Conservation (phyloP, 1,139 yeast species). For the Wickerhamomyces sp. region DNA sequence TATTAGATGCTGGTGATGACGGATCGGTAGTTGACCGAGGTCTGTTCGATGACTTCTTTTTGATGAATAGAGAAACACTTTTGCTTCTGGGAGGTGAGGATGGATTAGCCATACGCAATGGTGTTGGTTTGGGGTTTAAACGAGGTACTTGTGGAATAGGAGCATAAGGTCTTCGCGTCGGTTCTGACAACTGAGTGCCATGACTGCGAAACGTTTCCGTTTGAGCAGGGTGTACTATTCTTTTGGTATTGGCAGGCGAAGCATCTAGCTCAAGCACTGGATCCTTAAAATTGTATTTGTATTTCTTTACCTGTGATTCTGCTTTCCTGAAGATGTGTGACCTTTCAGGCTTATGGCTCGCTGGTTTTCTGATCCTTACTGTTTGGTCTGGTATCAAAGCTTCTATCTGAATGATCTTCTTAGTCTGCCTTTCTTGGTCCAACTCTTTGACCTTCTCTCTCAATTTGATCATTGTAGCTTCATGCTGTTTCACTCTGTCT, state of each 20-base stretch:
- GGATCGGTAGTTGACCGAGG: too few relatives aligned
- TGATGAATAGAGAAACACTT: background rate
- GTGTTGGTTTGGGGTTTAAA: background rate
- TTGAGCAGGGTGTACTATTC: background rate
- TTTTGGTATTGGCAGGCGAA: background rate
- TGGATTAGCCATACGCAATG: background rate
- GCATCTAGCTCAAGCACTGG: too few relatives aligned
- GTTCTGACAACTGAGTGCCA: background rate
- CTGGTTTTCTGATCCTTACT: background rate
- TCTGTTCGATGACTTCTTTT: background rate
- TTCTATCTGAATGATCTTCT: conserved; percentile 35
- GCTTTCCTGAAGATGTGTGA: conserved; percentile 22
- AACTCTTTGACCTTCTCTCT: conserved; percentile 40
- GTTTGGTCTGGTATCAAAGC: conserved; percentile 17
- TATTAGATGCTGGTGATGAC: too few relatives aligned
- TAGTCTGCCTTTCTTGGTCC: conserved; percentile 39
- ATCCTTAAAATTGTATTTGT: conserved; percentile 16
- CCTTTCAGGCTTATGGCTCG: conserved; percentile 9
- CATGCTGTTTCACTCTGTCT: conserved; percentile 43
- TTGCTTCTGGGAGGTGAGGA: background rate
- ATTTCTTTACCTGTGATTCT: conserved; percentile 19
- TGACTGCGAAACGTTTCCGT: background rate
- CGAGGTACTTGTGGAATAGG: background rate
- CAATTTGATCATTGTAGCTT: conserved; percentile 44
- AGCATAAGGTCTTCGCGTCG: background rate